Percentiles rank a stretch among this genome's conserved stretches.
phyloP scores from a whole-genome alignment of 202 grass and related monocot species.

The Schoenoplectus triqueter region DNA sequence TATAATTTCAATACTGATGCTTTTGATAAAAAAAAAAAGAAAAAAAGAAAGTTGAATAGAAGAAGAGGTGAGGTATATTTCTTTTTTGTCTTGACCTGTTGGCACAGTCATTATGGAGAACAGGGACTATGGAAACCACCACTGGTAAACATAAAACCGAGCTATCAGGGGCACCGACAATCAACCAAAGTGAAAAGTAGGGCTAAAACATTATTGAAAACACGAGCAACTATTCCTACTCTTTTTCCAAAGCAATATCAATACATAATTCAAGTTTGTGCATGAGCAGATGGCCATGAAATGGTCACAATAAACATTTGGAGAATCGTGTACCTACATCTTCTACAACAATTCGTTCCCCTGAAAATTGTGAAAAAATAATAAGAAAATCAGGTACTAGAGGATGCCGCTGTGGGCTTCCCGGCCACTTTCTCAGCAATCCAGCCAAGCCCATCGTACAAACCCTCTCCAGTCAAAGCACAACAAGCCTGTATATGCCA shows the following conservation, averaged over 20 bases:
- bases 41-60: too few species aligned
- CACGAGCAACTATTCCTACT: constrained; percentile 16
- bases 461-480: constrained; percentile 71
- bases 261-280: constrained; percentile 16
- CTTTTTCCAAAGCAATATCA: constrained; percentile 9
- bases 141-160: background rate
- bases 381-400: constrained; percentile 29
- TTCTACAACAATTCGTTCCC: too few species aligned
- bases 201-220: background rate
- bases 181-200: constrained; percentile 11
- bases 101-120: background rate
- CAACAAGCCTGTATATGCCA: constrained; percentile 93
- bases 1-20: too few species aligned
- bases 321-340: background rate
- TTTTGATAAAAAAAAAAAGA: too few species aligned
- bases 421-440: constrained; percentile 78
- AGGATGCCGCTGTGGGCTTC: constrained; percentile 49
- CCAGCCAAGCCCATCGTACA: constrained; percentile 85
- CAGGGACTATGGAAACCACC: background rate
- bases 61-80: too few species aligned
- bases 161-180: background rate
- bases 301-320: background rate
- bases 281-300: background rate
- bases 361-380: background rate
- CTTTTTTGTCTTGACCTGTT: too few species aligned